Base-by-base conservation (phyloP, 2,329 filamentous ascomycete species). In the Claviceps pusilla region DNA sequence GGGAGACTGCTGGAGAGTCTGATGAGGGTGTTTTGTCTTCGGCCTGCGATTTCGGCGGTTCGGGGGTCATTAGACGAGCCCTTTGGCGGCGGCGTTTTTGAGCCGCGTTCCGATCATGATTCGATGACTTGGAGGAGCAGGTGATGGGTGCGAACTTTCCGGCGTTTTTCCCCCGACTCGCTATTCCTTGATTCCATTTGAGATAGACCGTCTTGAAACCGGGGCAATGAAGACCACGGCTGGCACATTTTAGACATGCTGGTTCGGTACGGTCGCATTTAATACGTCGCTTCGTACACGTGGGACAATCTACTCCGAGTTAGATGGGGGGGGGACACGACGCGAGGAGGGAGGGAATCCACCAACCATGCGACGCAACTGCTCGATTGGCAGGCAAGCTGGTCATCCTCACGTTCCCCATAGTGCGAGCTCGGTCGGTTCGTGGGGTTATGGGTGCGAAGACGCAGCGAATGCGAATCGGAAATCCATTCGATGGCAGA, bases 131-230 rank as follows among this genome's bases (percentile, higher is more conserved):
- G 24, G 31, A 7, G 19, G 31, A 7, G 19, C 28, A 41, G 31
- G 53, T 10, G 2, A 56, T 56, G 0, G 60, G 60, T 14, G 49
- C 28, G 1, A 49, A 47, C 19, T 55, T 59, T 4, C 60, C 60
- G 1, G 60, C 54, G 29, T 59, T 48, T 46, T 50, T 57, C 3
- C 60, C 58, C 24, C 60, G 55, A 47, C 60, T 61, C 1, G 60
- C 60, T 11, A 61, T 55, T n/a, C 60, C 59, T 42, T 60, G 59
- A 31, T 58, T 41, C 60, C 60, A 61, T 56, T 50, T 57, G 9
- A 61, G 56, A 12, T 57, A 54, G 4, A 56, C 39, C 11, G 55
- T 29, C 16, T 60, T 53, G 43, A 59, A 60, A 14, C 60, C 60
- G 7, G 59, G 57, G 46, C 60, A 61, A 4, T 39, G 16, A 2